Percentiles rank a stretch among this genome's conserved stretches.
Evolutionary conservation across 176 grass and related monocot species (phyloP).

Genomic region (Secale cereale): DNA sequence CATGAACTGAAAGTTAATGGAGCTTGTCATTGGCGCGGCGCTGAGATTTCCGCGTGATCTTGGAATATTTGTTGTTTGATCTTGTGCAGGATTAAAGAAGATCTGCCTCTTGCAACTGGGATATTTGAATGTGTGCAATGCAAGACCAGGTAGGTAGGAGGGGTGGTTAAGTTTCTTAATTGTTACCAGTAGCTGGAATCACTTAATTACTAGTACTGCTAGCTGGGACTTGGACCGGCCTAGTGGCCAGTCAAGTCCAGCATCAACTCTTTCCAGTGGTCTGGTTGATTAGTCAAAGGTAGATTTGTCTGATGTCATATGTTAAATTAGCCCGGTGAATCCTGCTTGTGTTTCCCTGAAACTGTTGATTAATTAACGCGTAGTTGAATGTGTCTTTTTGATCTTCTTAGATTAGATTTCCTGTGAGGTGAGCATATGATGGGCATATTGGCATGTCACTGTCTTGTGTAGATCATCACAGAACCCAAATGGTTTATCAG

Average conservation of each 20-base stretch:
- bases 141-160: not conserved
- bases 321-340: not conserved
- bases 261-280: not conserved
- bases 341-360: not conserved
- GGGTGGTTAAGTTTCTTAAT: not conserved
- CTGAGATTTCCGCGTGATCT: conserved; percentile 6
- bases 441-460: not conserved
- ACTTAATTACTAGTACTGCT: not conserved
- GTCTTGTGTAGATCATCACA: not conserved
- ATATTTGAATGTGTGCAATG: not conserved
- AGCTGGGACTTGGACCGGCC: not conserved
- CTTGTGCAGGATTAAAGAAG: conserved; percentile 19
- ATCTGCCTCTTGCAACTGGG: conserved; percentile 3
- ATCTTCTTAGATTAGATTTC: not conserved
- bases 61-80: conserved; percentile 38
- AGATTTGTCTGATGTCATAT: not conserved
- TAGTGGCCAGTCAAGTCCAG: not conserved
- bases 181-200: too few relatives aligned
- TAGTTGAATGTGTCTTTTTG: not conserved
- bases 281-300: not conserved
- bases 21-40: conserved; percentile 6
- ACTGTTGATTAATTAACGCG: not conserved
- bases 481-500: not conserved
- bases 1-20: conserved; percentile 21
- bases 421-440: not conserved